Evolutionary conservation across 768 basidiomycete species (phyloP).

Genomic region (Lentinula sp.): DNA sequence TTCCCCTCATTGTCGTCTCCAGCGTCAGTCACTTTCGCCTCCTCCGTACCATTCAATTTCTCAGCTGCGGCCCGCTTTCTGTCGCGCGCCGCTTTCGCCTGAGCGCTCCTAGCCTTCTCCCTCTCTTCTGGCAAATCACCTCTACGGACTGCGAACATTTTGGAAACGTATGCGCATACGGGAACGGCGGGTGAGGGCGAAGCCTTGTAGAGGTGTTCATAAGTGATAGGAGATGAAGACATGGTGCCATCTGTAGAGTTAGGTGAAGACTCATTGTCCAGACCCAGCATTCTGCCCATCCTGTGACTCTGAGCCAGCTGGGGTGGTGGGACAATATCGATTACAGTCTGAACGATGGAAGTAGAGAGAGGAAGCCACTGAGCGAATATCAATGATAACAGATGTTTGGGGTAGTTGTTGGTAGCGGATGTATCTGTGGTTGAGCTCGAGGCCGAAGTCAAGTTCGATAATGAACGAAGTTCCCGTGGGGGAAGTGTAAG

Average conservation of each 20-base stretch:
- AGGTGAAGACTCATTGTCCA: slow-evolving; percentile 70
- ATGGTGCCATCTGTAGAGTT: slow-evolving; percentile 33
- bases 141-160: slow-evolving; percentile 91
- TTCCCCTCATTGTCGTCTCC: background rate
- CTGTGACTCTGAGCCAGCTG: slow-evolving; percentile 72
- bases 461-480: slow-evolving; percentile 49
- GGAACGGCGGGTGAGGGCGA: slow-evolving; percentile 49
- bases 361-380: slow-evolving; percentile 97
- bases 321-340: slow-evolving; percentile 93
- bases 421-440: background rate
- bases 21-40: background rate
- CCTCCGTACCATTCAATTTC: slow-evolving; percentile 4
- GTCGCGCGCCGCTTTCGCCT: slow-evolving; percentile 64
- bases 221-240: slow-evolving; percentile 34
- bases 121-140: slow-evolving; percentile 86
- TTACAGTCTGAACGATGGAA: slow-evolving; percentile 83
- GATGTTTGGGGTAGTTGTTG: slow-evolving; percentile 72
- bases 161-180: slow-evolving; percentile 88
- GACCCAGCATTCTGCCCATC: slow-evolving; percentile 77
- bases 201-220: slow-evolving; percentile 75
- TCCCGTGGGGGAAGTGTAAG: slow-evolving; percentile 86
- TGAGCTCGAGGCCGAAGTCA: background rate
- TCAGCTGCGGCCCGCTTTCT: slow-evolving; percentile 18
- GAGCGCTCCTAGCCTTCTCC: slow-evolving; percentile 67
- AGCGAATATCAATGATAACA: slow-evolving; percentile 82